Percentiles rank a stretch among this genome's conserved stretches.
phyloP scores from a whole-genome alignment of 78 protist species.

The Chrysochromulina tobinii region DNA sequence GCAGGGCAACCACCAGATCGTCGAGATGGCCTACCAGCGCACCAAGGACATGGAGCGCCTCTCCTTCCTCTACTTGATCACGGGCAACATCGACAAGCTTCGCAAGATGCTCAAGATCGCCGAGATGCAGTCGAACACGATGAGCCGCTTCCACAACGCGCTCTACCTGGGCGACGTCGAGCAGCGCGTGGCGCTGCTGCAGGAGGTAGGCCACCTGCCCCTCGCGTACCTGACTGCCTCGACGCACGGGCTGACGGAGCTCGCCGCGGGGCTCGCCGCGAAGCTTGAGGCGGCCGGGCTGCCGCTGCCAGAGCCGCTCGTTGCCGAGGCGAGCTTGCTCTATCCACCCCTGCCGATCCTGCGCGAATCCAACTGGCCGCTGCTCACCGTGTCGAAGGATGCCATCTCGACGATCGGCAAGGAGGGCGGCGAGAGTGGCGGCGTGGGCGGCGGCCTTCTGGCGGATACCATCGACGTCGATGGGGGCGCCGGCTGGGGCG shows the following conservation, averaged over 20 bases:
- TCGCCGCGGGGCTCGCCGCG: slow-evolving; percentile 33
- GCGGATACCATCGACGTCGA: not conserved
- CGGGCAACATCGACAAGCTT: slow-evolving; percentile 92
- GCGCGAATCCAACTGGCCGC: slow-evolving; percentile 88
- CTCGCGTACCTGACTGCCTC: slow-evolving; percentile 87
- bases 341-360: slow-evolving; percentile 56
- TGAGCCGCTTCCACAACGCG: slow-evolving; percentile 83
- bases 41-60: slow-evolving; percentile 77
- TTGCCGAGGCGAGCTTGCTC: slow-evolving; percentile 16
- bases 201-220: slow-evolving; percentile 22
- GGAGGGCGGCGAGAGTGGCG: not conserved
- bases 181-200: slow-evolving; percentile 76
- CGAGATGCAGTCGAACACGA: slow-evolving; percentile 68
- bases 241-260: slow-evolving; percentile 78
- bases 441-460: not conserved
- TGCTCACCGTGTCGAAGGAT: slow-evolving; percentile 67
- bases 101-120: slow-evolving; percentile 84
- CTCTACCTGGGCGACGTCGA: slow-evolving; percentile 90
- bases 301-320: not conserved
- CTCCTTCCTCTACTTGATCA: slow-evolving; percentile 91
- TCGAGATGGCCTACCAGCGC: slow-evolving; percentile 5
- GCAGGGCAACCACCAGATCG: slow-evolving; percentile 88
- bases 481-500: slow-evolving; percentile 46
- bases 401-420: not conserved
- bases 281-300: not conserved